These are phyloP conservation scores for Dittrichia graveolens DNA, from an alignment of 129 eudicot genomes.

Conservation along the genomic window DNA sequence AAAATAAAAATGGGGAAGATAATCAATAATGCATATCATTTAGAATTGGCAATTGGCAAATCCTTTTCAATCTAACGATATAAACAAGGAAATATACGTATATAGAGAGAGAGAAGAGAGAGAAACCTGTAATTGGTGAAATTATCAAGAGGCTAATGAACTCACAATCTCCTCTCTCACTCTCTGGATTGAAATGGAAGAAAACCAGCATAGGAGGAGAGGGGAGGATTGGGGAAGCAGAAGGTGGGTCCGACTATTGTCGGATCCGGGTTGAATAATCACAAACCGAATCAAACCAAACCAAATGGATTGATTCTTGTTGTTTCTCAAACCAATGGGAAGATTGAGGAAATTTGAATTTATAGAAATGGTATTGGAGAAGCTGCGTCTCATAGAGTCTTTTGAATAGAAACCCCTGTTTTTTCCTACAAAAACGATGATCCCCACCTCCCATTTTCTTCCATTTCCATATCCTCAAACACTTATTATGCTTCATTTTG, in stretches of 20 bases:
- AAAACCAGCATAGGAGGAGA: constrained; percentile 40
- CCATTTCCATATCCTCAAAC: neutral
- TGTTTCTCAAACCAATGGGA: constrained; percentile 36
- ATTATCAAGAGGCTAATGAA: constrained; percentile 25
- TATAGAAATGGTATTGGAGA: constrained; percentile 25
- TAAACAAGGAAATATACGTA: constrained; percentile 2
- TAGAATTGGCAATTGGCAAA: no score
- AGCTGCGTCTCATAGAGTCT: constrained; percentile 3
- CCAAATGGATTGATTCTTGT: constrained; percentile 18
- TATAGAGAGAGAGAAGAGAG: neutral
- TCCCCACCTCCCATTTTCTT: constrained; percentile 27
- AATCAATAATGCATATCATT: neutral
- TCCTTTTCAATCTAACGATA: neutral
- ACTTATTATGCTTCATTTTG: neutral
- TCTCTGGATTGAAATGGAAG: neutral
- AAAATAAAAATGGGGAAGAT: neutral
- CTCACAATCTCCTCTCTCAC: constrained; percentile 32
- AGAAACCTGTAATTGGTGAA: constrained; percentile 29
- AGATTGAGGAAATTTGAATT: constrained; percentile 22
- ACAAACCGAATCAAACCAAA: constrained; percentile 11
- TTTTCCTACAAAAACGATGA: constrained; percentile 25
- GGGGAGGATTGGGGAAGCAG: constrained; percentile 22
- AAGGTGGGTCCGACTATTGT: constrained; percentile 37
- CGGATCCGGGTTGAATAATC: constrained; percentile 37
- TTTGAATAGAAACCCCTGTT: constrained; percentile 29